phyloP scores from a whole-genome alignment of 441 rosid species.

The Erodium trifolium region DNA sequence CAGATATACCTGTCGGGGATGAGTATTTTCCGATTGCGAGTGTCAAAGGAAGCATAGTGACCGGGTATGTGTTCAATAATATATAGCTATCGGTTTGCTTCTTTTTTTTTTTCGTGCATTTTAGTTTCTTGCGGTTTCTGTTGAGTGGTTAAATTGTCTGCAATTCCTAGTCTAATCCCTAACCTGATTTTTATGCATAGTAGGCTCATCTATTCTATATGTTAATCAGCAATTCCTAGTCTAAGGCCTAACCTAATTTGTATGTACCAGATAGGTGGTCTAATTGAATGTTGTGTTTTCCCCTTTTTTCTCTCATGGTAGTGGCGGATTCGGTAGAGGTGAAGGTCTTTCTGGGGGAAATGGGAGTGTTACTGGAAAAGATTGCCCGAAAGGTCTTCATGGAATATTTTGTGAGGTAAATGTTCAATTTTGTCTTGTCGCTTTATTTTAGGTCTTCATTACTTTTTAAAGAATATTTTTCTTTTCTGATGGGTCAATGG shows the following conservation, averaged over 20 bases:
- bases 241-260: too few relatives aligned
- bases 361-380: conserved; percentile 81
- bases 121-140: too few relatives aligned
- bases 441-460: conserved; percentile 12
- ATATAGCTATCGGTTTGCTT: neutral
- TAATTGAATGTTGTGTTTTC: too few relatives aligned
- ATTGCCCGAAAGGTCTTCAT: conserved; percentile 80
- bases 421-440: neutral
- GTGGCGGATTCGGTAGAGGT: conserved; percentile 64
- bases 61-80: conserved; percentile 41
- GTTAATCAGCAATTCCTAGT: too few relatives aligned
- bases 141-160: neutral
- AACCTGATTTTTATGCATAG: too few relatives aligned
- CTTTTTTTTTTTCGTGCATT: conserved; percentile 5
- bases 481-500: too few relatives aligned
- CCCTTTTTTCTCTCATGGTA: too few relatives aligned
- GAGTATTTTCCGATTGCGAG: conserved; percentile 69
- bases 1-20: conserved; percentile 67
- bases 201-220: too few relatives aligned
- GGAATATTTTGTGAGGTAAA: conserved; percentile 81
- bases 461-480: neutral
- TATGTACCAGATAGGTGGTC: too few relatives aligned
- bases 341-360: conserved; percentile 55
- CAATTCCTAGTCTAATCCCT: too few relatives aligned
- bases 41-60: conserved; percentile 62